Conservation (phyloP, 345 rosid genomes). For the Eucalyptus brandiana region DNA sequence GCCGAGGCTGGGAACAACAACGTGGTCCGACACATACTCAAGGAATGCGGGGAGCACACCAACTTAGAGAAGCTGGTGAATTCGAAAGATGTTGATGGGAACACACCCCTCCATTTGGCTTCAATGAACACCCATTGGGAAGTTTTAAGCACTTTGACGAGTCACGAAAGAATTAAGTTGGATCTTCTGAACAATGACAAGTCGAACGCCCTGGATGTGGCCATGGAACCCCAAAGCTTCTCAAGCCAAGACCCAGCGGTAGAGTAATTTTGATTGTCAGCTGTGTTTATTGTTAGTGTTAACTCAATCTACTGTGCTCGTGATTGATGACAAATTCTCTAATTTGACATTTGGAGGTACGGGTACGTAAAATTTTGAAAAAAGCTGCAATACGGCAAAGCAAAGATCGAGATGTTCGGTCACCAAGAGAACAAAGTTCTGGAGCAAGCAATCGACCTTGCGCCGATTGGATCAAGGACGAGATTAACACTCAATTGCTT, state of each 20-base stretch:
- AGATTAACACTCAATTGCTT: not conserved
- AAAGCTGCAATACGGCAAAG: not conserved
- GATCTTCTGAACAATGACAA: not conserved
- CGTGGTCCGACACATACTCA: rapidly evolving
- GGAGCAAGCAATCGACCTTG: not conserved
- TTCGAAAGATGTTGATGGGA: not conserved
- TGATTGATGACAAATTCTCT: not conserved
- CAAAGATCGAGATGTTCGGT: not conserved
- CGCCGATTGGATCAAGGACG: not conserved
- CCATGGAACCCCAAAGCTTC: not conserved
- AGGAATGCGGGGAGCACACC: not conserved
- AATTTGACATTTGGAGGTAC: not conserved
- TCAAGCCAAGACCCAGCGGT: not conserved
- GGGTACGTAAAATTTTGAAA: not conserved
- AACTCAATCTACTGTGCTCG: not conserved
- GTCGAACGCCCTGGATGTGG: not conserved
- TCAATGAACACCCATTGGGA: not conserved
- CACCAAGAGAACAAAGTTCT: not conserved
- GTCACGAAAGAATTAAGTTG: not conserved
- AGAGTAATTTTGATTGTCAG: not conserved
- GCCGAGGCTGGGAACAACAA: not conserved
- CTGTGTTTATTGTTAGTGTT: not conserved
- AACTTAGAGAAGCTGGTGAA: not conserved
- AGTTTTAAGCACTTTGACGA: not conserved
- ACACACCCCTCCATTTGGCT: not conserved